Conservation (phyloP, 2,329 filamentous ascomycete species). For the Xylariaceae sp. region DNA sequence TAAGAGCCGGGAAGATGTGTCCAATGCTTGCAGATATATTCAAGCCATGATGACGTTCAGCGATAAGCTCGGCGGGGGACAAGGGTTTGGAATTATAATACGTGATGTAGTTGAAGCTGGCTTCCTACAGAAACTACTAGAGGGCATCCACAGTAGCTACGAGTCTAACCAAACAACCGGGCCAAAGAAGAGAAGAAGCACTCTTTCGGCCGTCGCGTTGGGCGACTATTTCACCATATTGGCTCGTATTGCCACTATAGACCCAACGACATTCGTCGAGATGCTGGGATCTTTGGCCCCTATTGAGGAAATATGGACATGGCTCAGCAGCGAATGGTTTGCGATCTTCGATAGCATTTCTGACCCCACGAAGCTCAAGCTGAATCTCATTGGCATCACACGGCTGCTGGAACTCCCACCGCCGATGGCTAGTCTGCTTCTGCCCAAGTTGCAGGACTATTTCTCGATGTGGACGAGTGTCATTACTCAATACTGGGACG, state of each 20-base stretch:
- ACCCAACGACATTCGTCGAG: conserved; percentile 63
- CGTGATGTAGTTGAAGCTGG: conserved; percentile 62
- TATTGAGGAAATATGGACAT: conserved; percentile 52
- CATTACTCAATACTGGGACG: conserved; percentile 61
- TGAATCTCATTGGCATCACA: conserved; percentile 69
- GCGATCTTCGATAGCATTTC: conserved; percentile 64
- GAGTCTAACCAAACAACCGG: conserved; percentile 78
- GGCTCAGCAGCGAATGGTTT: conserved; percentile 64
- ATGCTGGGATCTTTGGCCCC: conserved; percentile 47
- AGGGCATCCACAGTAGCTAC: conserved; percentile 64
- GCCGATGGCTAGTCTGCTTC: conserved; percentile 53
- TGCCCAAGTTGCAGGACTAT: conserved; percentile 65
- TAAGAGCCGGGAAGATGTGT: conserved; percentile 54
- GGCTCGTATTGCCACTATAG: conserved; percentile 70
- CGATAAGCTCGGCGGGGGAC: conserved; percentile 56
- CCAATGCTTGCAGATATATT: conserved; percentile 56
- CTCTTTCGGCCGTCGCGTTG: conserved; percentile 71
- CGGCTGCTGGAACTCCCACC: conserved; percentile 63
- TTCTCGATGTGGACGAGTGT: conserved; percentile 73
- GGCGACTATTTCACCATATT: conserved; percentile 84
- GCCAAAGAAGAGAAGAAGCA: conserved; percentile 65
- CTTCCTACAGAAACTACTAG: conserved; percentile 60
- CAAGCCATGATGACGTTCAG: conserved; percentile 64
- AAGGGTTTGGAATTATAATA: conserved; percentile 59
- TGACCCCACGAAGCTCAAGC: conserved; percentile 62